phyloP scores from a whole-genome alignment of 1,284 basidiomycete species.

The Phylloboletellus chloephorus region DNA sequence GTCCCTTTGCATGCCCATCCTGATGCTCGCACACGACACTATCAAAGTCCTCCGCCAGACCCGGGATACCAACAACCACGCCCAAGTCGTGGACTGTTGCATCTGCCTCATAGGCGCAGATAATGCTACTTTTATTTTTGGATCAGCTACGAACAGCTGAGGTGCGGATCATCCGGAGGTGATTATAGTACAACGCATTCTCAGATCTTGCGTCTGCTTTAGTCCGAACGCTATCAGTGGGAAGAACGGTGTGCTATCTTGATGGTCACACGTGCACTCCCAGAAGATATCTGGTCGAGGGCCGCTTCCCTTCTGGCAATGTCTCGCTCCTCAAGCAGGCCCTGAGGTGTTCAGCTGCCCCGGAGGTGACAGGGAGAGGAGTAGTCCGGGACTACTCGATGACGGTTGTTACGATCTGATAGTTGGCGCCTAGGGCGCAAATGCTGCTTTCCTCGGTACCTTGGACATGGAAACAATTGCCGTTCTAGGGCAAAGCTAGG shows the following conservation, averaged over 20 bases:
- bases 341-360: constrained; percentile 9
- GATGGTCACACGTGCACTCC: constrained; percentile 24
- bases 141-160: constrained; percentile 14
- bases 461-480: constrained; percentile 1
- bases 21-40: constrained; percentile 3
- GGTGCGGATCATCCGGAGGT: constrained; percentile 28
- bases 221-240: constrained; percentile 25
- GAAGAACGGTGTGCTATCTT: constrained; percentile 16
- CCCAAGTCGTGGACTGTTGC: constrained; percentile 6
- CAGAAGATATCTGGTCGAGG: constrained; percentile 9
- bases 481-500: too few species aligned
- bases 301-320: constrained; percentile 12
- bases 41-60: constrained; percentile 3
- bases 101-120: constrained; percentile 10
- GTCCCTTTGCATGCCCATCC: constrained; percentile 14
- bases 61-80: constrained; percentile 25
- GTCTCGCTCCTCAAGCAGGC: constrained; percentile 12
- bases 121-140: constrained; percentile 21
- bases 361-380: not conserved
- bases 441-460: constrained; percentile 8
- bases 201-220: constrained; percentile 23
- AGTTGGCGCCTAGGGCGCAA: constrained; percentile 7
- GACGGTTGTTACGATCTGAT: constrained; percentile 3
- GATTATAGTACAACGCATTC: constrained; percentile 16
- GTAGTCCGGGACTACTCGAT: not conserved